These are phyloP conservation scores for Talaromyces sp. DNA, from an alignment of 2,329 filamentous ascomycete genomes.

Conservation along the genomic window DNA sequence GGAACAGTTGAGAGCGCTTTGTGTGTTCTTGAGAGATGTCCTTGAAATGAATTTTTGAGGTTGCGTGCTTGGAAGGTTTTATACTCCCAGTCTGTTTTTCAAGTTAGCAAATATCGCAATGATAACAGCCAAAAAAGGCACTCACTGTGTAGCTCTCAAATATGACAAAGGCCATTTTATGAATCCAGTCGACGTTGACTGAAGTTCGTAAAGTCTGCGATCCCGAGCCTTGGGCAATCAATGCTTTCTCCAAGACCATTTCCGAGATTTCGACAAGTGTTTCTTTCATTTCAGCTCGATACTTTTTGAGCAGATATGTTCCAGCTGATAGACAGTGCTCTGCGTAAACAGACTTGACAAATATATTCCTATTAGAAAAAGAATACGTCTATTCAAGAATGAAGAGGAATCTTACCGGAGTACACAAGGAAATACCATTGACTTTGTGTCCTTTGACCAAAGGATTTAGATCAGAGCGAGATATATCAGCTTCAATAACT, in stretches of 20 bases:
- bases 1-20: background rate
- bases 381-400: background rate
- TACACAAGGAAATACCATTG: conserved; percentile 23
- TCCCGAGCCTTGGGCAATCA: background rate
- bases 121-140: background rate
- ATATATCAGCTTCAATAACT: conserved; percentile 18
- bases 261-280: background rate
- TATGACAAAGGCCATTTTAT: background rate
- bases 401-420: conserved; percentile 30
- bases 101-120: background rate
- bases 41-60: background rate
- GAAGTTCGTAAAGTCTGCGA: background rate
- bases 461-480: conserved; percentile 3
- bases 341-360: background rate
- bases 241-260: background rate
- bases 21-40: background rate
- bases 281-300: background rate
- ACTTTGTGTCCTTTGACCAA: conserved; percentile 14
- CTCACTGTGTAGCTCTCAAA: background rate
- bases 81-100: background rate
- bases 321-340: background rate
- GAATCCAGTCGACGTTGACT: background rate
- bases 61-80: background rate
- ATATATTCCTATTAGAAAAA: background rate
- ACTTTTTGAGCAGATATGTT: background rate